Evolutionary conservation across 1,139 yeast species (phyloP).

Genomic region (Kazachstania sp.): DNA sequence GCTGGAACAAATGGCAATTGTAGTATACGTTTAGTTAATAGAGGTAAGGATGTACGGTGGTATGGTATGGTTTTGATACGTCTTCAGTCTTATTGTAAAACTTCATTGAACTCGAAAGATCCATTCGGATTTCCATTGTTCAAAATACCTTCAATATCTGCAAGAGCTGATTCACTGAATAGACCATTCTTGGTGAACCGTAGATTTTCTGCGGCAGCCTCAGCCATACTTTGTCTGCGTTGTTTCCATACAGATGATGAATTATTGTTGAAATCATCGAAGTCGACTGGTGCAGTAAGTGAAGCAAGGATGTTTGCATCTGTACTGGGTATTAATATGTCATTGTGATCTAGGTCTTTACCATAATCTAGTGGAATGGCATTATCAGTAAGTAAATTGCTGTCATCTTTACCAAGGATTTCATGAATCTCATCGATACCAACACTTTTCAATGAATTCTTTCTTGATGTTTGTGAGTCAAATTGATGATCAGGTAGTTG

Average conservation of each 20-base stretch:
- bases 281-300: slow-evolving; percentile 29
- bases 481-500: slow-evolving; percentile 1
- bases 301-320: slow-evolving; percentile 30
- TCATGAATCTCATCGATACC: slow-evolving; percentile 27
- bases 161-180: slow-evolving; percentile 62
- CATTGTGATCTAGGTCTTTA: slow-evolving; percentile 10
- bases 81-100: slow-evolving; percentile 7
- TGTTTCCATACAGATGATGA: slow-evolving; percentile 28
- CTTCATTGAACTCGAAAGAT: slow-evolving; percentile 24
- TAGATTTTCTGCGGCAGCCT: slow-evolving; percentile 68
- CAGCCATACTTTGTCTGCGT: slow-evolving; percentile 57
- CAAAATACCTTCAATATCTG: slow-evolving; percentile 54
- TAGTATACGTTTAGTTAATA: background rate
- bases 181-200: slow-evolving; percentile 67
- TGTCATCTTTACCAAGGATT: slow-evolving; percentile 18
- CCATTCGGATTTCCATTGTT: slow-evolving; percentile 15
- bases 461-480: slow-evolving; percentile 7
- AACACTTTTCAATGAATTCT: slow-evolving; percentile 22
- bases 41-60: background rate
- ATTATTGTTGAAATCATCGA: slow-evolving; percentile 15
- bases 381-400: slow-evolving; percentile 16
- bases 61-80: background rate
- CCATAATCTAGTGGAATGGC: slow-evolving; percentile 11
- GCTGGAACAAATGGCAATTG: background rate
- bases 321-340: slow-evolving; percentile 9